Percentiles rank a stretch among this genome's conserved stretches.
phyloP scores from a whole-genome alignment of 2,329 filamentous ascomycete species.

The Ceratocystis harringtonii region DNA sequence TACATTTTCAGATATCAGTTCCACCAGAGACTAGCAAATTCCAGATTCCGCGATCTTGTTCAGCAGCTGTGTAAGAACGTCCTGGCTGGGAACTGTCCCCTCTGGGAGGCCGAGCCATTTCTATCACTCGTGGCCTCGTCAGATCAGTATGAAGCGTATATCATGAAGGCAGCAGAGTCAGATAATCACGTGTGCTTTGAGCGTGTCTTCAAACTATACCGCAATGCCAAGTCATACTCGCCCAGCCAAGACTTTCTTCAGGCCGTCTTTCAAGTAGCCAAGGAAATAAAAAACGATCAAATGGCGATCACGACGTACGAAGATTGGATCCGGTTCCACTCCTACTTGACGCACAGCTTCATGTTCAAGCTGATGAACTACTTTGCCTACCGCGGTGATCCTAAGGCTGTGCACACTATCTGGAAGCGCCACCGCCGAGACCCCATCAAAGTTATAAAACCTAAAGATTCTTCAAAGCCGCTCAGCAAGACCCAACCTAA shows the following conservation, averaged over 20 bases:
- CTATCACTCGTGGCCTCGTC: background rate
- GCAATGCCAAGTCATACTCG: background rate
- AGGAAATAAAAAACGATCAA: background rate
- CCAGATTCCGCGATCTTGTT: constrained; percentile 13
- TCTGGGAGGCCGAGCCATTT: constrained; percentile 9
- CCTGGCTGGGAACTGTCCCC: constrained; percentile 3
- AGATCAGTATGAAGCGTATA: constrained; percentile 7
- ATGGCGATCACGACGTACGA: constrained; percentile 4
- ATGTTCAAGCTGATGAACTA: constrained; percentile 9
- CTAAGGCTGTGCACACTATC: constrained; percentile 11
- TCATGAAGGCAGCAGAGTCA: background rate
- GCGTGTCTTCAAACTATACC: constrained; percentile 1
- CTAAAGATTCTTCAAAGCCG: background rate
- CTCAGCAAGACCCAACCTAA: background rate
- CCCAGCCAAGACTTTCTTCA: constrained; percentile 6
- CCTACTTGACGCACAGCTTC: background rate
- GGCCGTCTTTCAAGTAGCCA: background rate
- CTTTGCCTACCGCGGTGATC: constrained; percentile 11
- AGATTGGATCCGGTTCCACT: constrained; percentile 9
- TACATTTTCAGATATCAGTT: constrained; percentile 14
- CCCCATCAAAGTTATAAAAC: background rate
- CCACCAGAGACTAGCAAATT: constrained; percentile 5
- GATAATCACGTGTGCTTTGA: background rate
- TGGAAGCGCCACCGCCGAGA: constrained; percentile 12
- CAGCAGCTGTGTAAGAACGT: constrained; percentile 7